Evolutionary conservation across 2,329 filamentous ascomycete genomes (phyloP), one percentile per base, ranked within the genome.

Genomic region (Aspergillus quadricinctus): DNA sequence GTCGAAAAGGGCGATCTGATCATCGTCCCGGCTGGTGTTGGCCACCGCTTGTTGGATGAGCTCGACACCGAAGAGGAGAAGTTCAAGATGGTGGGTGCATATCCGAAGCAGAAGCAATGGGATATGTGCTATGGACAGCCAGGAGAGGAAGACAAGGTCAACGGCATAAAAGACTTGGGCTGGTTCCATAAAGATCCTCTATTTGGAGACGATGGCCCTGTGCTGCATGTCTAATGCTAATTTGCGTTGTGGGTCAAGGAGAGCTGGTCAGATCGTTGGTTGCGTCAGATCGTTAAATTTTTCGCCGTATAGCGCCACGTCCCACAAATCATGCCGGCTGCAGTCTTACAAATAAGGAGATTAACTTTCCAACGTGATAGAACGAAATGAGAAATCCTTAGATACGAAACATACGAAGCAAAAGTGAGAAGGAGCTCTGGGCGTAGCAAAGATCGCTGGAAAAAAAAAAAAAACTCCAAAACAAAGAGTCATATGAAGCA

Each of bases 51-150:
- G 57, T 62, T 88, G 14, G 77, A 85, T 58, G 84, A 88, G 66
- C 52, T 80, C 48, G 67, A 67, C 21, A 71, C 75, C 19, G 76
- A 78, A 2, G 77, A 55, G 17, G 57, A 57, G 17, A 31, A 73
- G 1, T 89, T 89, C 66, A 73, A 82, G 66, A 88, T 89, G 86
- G 81, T 89, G 0, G 87, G 87, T 0, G 80, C 79, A 49, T 89
- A 90, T 76, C 86, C 85, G 0, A 73, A 61, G 25, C 81, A 74
- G 17, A 78, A 76, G 55, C 61, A 69, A 19, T 90, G 85, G 85
- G 86, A 89, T 69, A 89, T 90, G 87, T 89, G 86, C 63, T 88
- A 89, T 74, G 87, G 86, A 1, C 76, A 76, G 52, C 64, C 75
- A 40, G 82, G 77, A 0, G 86, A 88, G 66, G 80, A 83, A 65